Evolutionary conservation across 768 basidiomycete species (phyloP).

Genomic region (Termitomyces sp.): DNA sequence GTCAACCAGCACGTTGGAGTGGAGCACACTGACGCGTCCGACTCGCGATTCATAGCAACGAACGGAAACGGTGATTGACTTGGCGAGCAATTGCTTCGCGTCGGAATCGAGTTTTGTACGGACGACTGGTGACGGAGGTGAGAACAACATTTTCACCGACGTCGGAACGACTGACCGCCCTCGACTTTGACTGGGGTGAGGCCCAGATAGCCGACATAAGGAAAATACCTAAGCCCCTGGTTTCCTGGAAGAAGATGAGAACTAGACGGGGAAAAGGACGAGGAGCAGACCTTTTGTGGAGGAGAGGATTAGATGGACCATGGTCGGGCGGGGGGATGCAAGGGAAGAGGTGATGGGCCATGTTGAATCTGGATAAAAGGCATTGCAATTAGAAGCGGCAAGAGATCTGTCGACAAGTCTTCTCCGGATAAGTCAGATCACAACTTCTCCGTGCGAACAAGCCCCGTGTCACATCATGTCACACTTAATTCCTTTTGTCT

Average conservation of each 20-base stretch:
- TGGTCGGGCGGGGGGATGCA: slow-evolving; percentile 26
- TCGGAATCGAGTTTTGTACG: slow-evolving; percentile 69
- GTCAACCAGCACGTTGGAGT: slow-evolving; percentile 67
- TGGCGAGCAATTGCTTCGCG: slow-evolving; percentile 59
- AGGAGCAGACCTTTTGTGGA: slow-evolving; percentile 46
- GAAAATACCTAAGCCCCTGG: slow-evolving; percentile 65
- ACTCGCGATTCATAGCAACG: slow-evolving; percentile 80
- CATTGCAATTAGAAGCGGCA: slow-evolving; percentile 32
- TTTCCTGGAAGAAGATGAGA: slow-evolving; percentile 41
- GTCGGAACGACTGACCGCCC: slow-evolving; percentile 47
- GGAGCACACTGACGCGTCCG: slow-evolving; percentile 49
- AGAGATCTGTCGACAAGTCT: slow-evolving; percentile 28
- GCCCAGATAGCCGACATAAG: slow-evolving; percentile 72
- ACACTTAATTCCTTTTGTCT: neutral
- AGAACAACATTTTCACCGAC: slow-evolving; percentile 6
- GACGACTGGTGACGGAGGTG: slow-evolving; percentile 41
- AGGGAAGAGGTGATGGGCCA: slow-evolving; percentile 23
- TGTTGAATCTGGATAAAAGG: slow-evolving; percentile 36
- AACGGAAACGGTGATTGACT: slow-evolving; percentile 65
- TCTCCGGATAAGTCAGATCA: slow-evolving; percentile 26
- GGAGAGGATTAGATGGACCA: slow-evolving; percentile 68
- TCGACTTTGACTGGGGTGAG: slow-evolving; percentile 76
- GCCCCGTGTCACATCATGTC: slow-evolving; percentile 17
- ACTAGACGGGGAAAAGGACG: neutral
- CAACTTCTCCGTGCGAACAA: slow-evolving; percentile 23